These are phyloP conservation scores for Iris macrosiphon DNA, from an alignment of 106 monocot species.

Conservation along the genomic window DNA sequence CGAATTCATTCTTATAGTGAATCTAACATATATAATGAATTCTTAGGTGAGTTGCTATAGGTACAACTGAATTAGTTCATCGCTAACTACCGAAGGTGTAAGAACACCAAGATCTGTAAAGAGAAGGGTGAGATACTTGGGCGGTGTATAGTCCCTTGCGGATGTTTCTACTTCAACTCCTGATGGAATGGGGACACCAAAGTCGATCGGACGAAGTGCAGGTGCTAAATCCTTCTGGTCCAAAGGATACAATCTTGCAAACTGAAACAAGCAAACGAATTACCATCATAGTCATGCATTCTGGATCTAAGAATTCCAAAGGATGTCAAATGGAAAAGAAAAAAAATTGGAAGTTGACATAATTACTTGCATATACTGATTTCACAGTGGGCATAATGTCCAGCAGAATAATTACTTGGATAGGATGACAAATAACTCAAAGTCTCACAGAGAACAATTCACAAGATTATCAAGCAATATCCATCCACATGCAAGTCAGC, in stretches of 20 bases:
- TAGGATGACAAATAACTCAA: too few species aligned
- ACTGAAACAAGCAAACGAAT: slow-evolving; percentile 35
- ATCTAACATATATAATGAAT: too few species aligned
- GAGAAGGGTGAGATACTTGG: slow-evolving; percentile 84
- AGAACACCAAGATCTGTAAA: slow-evolving; percentile 94
- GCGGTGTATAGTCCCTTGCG: slow-evolving; percentile 95
- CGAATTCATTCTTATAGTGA: too few species aligned
- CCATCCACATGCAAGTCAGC: too few species aligned
- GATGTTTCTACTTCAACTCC: slow-evolving; percentile 87
- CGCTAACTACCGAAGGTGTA: slow-evolving; percentile 94
- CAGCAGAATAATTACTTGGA: too few species aligned
- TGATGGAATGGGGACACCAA: slow-evolving; percentile 69
- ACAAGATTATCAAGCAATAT: too few species aligned
- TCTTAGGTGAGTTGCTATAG: slow-evolving; percentile 21
- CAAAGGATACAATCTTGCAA: slow-evolving; percentile 81
- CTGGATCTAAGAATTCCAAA: neutral
- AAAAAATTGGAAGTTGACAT: too few species aligned
- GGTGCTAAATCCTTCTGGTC: slow-evolving; percentile 89
- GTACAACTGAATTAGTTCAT: slow-evolving; percentile 93
- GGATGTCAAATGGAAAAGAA: too few species aligned
- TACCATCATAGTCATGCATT: neutral
- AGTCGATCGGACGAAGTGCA: slow-evolving; percentile 70
- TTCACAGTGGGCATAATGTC: too few species aligned
- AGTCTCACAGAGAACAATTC: too few species aligned
- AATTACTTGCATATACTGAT: too few species aligned